Evolutionary conservation across 192 early-diverging fungal species (phyloP), one percentile per base, ranked within the genome.

Genomic region (Coemansia sp.): DNA sequence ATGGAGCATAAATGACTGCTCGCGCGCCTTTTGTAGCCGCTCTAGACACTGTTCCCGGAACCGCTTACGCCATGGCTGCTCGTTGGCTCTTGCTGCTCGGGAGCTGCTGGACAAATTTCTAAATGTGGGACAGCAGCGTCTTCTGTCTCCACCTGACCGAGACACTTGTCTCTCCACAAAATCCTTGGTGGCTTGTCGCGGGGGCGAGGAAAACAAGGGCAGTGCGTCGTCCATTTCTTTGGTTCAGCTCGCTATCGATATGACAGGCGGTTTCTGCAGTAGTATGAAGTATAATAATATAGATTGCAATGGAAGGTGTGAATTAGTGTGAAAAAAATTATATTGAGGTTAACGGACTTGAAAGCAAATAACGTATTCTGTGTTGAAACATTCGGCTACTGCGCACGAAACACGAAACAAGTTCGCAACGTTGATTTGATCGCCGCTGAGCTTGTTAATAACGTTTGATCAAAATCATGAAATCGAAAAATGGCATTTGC

Each of bases 161-260:
- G 76, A 67, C 18, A 73, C 45, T 39, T 73, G 63, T 36, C 70
- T 62, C 45, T 72, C 61, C 5, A 48, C n/a, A 49, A 63, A 65
- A 7, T 24, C 49, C 18, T 64, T 73, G 26, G 63, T 62, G 14
- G 64, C 39, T 18, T 63, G 52, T 45, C 71, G 71, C n/a, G 76
- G 76, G 21, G 76, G 76, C n/a, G 76, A 78, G 11, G 76, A 73
- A 63, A 78, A 73, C 4, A 70, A 26, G 8, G 69, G 49, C 48
- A 46, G 44, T 20, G 76, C n/a, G n/a, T n/a, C 26, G 26, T 72
- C 46, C 66, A 77, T 77, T 55, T 20, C 52, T 98, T 74, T 11
- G 15, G 15, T 46, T 46, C 45, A 38, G 38, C 5, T 4, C 38
- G 9, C 4, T 38, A 38, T 38, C 5, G 9, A 38, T 38, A 38